phyloP scores from a whole-genome alignment of 2,329 filamentous ascomycete genomes.

The Aspergillus japonicus region DNA sequence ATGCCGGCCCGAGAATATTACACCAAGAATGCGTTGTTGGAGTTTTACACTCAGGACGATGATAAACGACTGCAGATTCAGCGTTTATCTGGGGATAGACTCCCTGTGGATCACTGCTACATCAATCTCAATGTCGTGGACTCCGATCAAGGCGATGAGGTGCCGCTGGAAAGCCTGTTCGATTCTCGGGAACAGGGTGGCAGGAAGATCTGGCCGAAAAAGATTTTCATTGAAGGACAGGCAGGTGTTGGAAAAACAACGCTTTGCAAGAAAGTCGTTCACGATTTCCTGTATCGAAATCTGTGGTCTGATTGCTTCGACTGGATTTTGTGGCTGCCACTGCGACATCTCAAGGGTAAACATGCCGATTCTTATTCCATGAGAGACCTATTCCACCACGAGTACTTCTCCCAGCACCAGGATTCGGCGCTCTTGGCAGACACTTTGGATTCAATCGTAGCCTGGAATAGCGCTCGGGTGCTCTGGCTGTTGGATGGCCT shows the following conservation, averaged over 20 bases:
- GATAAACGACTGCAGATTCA: constrained; percentile 28
- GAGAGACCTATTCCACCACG: no score
- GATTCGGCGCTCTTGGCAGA: neutral
- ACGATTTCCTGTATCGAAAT: constrained; percentile 28
- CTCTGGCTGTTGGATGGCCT: constrained; percentile 47
- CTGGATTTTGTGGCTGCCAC: constrained; percentile 8
- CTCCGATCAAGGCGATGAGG: no score
- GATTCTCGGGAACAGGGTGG: constrained; percentile 5
- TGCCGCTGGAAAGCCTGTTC: no score
- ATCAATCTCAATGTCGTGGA: constrained; percentile 42
- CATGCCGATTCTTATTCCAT: neutral
- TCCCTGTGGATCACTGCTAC: constrained; percentile 40
- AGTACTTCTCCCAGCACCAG: neutral
- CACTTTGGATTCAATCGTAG: no score
- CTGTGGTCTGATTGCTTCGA: constrained; percentile 4
- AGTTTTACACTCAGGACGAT: constrained; percentile 12
- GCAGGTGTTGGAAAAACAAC: constrained; percentile 44
- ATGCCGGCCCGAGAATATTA: neutral
- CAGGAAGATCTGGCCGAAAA: constrained; percentile 20
- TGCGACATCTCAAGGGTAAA: neutral
- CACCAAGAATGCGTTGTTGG: constrained; percentile 2
- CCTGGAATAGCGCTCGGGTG: constrained; percentile 17
- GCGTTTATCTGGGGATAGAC: constrained; percentile 34
- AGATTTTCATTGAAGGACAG: constrained; percentile 39
- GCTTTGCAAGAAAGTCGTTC: constrained; percentile 43